Percentiles rank a stretch among this genome's conserved stretches.
Conservation (phyloP, 306 rosid genomes). For the Vigna trinervia region DNA sequence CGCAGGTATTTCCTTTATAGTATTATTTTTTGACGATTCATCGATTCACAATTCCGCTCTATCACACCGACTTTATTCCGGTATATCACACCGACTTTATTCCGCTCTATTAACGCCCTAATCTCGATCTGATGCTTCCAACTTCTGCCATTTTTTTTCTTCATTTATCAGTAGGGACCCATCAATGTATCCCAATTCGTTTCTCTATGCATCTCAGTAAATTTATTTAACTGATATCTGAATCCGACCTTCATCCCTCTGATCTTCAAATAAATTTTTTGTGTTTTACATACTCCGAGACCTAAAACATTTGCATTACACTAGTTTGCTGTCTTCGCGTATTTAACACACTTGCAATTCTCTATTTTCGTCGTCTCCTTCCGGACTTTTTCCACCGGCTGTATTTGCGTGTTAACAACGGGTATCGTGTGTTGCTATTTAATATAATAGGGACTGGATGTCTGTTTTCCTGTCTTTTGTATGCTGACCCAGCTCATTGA, state of each 20-base stretch:
- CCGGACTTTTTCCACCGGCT: background rate
- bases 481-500: constrained; percentile 35
- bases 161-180: background rate
- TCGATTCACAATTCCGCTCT: constrained; percentile 5
- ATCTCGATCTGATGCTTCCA: constrained; percentile 38
- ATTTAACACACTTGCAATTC: background rate
- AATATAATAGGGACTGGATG: constrained; percentile 8
- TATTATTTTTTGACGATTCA: background rate
- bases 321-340: background rate
- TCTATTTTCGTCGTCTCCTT: background rate
- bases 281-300: background rate
- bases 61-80: background rate
- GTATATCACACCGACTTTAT: background rate
- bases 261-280: background rate
- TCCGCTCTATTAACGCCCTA: too few relatives aligned
- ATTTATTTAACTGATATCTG: background rate
- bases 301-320: background rate
- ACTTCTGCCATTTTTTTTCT: constrained; percentile 18
- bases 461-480: constrained; percentile 20
- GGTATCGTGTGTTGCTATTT: constrained; percentile 11
- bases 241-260: background rate
- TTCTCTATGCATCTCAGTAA: background rate
- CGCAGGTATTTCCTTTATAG: constrained; percentile 16
- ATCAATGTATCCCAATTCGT: constrained; percentile 2
- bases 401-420: background rate